A percentile compares a stretch with the other conserved stretches of the same genome.
Evolutionary conservation across 1,284 basidiomycete species (phyloP).

Genomic region (Moesziomyces parantarcticus): DNA sequence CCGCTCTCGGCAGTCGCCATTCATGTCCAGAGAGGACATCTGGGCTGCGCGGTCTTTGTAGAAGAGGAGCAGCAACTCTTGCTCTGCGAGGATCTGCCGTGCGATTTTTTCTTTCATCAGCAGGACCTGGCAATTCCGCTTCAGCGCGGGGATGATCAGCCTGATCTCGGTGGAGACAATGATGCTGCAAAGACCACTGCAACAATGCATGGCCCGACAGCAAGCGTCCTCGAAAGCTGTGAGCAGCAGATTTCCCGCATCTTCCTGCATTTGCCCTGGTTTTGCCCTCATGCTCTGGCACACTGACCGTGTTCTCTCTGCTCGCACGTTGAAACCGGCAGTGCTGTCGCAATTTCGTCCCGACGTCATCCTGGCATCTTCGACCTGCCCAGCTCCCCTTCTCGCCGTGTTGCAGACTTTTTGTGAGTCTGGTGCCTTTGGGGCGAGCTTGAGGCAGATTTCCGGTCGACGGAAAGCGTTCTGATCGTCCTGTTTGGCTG

Average conservation of each 20-base stretch:
- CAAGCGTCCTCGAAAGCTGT: conserved; percentile 25
- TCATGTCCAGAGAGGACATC: conserved; percentile 19
- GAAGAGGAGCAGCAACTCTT: conserved; percentile 37
- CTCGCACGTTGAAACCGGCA: neutral
- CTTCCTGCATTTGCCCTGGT: neutral
- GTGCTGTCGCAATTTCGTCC: conserved; percentile 40
- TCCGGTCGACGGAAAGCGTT: neutral
- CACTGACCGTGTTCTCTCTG: neutral
- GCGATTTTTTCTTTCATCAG: conserved; percentile 20
- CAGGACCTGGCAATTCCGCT: neutral
- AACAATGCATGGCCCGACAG: neutral
- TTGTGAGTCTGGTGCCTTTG: conserved; percentile 11
- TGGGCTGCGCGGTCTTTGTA: conserved; percentile 32
- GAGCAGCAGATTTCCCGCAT: neutral
- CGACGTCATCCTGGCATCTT: conserved; percentile 25
- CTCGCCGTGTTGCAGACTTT: conserved; percentile 12
- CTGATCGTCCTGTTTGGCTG: neutral
- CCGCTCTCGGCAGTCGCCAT: conserved; percentile 21
- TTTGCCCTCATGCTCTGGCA: no score
- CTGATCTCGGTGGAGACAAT: neutral
- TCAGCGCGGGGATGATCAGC: neutral
- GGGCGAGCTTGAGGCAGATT: neutral
- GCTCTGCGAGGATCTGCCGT: conserved; percentile 43
- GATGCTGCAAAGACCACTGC: neutral
- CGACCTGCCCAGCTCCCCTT: conserved; percentile 22